Evolutionary conservation across 2,329 filamentous ascomycete genomes (phyloP).

Genomic region (Aspergillus sojae): DNA sequence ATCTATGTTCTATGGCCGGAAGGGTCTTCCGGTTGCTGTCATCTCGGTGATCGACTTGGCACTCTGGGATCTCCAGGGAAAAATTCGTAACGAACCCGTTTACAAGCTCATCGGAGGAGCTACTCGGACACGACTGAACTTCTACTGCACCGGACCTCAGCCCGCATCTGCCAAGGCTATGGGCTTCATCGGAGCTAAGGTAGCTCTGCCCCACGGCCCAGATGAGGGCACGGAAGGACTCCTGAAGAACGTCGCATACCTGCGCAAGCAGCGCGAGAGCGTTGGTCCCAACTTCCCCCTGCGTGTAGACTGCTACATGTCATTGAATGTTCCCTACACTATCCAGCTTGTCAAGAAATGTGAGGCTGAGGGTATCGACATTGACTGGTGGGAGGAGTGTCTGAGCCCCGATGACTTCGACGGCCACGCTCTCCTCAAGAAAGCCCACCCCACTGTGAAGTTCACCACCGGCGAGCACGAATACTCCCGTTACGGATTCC

Average conservation of each 20-base stretch:
- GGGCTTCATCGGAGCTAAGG: slow-evolving; percentile 90
- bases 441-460: slow-evolving; percentile 84
- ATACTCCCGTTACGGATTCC: slow-evolving; percentile 91
- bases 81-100: slow-evolving; percentile 88
- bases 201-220: slow-evolving; percentile 85
- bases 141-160: slow-evolving; percentile 93
- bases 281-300: slow-evolving; percentile 90
- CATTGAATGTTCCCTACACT: slow-evolving; percentile 86
- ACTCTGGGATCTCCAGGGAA: slow-evolving; percentile 88
- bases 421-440: slow-evolving; percentile 86
- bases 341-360: slow-evolving; percentile 86
- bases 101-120: slow-evolving; percentile 92
- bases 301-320: slow-evolving; percentile 98
- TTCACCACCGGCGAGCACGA: slow-evolving; percentile 97
- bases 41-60: slow-evolving; percentile 95
- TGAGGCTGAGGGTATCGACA: slow-evolving; percentile 76
- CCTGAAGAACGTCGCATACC: slow-evolving; percentile 86
- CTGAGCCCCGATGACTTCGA: slow-evolving; percentile 89
- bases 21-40: slow-evolving; percentile 84
- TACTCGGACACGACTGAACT: slow-evolving; percentile 79
- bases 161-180: slow-evolving; percentile 77
- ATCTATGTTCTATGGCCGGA: slow-evolving; percentile 95
- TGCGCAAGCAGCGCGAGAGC: slow-evolving; percentile 78
- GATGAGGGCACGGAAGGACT: slow-evolving; percentile 82
- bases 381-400: slow-evolving; percentile 98